These are phyloP conservation scores for Coemansia biformis DNA, from an alignment of 192 early-diverging fungal genomes.

Conservation along the genomic window DNA sequence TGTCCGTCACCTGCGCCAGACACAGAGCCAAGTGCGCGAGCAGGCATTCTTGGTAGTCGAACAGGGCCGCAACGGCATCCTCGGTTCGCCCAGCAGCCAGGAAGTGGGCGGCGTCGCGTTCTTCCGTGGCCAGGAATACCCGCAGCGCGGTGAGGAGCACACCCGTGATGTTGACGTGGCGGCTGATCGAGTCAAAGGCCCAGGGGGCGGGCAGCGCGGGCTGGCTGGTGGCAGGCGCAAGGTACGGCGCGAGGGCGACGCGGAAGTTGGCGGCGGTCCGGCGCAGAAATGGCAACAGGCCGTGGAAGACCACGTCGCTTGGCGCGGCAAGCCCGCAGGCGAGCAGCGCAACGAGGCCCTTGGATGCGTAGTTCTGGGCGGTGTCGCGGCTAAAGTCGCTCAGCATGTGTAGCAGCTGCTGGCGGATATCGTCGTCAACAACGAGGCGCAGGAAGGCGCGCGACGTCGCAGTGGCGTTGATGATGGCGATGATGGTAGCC, in stretches of 20 bases:
- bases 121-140: slow-evolving; percentile 10
- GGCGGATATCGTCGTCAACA: neutral
- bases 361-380: slow-evolving; percentile 21
- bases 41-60: slow-evolving; percentile 14
- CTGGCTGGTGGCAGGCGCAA: neutral
- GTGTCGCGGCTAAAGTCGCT: slow-evolving; percentile 13
- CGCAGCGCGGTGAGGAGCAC: slow-evolving; percentile 22
- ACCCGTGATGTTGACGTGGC: neutral
- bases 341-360: slow-evolving; percentile 29
- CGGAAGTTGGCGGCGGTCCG: too few relatives aligned
- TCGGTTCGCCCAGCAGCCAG: slow-evolving; percentile 3
- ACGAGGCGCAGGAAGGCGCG: slow-evolving; percentile 19
- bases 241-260: too few relatives aligned
- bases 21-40: slow-evolving; percentile 19
- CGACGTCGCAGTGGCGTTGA: slow-evolving; percentile 31
- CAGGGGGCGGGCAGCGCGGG: neutral
- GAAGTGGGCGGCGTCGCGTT: slow-evolving; percentile 6
- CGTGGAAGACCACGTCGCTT: slow-evolving; percentile 1
- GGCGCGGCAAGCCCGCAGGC: slow-evolving; percentile 3
- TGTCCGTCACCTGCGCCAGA: slow-evolving; percentile 11
- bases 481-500: slow-evolving; percentile 20
- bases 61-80: slow-evolving; percentile 4
- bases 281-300: slow-evolving; percentile 10
- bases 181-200: neutral
- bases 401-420: slow-evolving; percentile 7